Conservation (phyloP, 768 basidiomycete species). For the Fomitopsis serialis region DNA sequence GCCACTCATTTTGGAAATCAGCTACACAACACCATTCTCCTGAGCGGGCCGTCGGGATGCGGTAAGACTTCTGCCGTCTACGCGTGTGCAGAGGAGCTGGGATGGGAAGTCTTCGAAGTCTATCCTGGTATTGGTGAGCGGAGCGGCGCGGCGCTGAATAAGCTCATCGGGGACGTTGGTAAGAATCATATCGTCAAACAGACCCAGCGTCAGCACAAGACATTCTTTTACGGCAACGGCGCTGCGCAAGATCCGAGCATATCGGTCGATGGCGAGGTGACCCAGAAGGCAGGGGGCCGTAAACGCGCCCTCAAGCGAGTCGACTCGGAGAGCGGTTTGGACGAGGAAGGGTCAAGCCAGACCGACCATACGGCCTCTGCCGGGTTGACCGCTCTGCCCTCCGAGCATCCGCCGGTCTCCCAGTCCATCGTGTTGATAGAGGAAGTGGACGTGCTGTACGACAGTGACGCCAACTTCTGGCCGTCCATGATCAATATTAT, state of each 20-base stretch:
- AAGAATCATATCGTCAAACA: constrained; percentile 62
- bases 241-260: neutral
- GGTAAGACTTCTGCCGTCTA: constrained; percentile 94
- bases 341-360: neutral
- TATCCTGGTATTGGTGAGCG: constrained; percentile 93
- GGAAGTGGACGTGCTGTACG: constrained; percentile 92
- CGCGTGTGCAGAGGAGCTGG: constrained; percentile 89
- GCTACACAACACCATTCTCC: constrained; percentile 82
- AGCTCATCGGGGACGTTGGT: constrained; percentile 86
- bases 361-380: neutral
- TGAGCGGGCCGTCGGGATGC: constrained; percentile 74
- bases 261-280: neutral
- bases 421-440: constrained; percentile 92
- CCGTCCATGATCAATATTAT: constrained; percentile 76
- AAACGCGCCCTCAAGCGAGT: constrained; percentile 8
- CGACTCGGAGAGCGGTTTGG: constrained; percentile 18
- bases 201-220: constrained; percentile 15
- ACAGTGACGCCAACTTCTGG: constrained; percentile 86
- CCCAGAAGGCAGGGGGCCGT: neutral
- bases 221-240: neutral
- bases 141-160: constrained; percentile 70
- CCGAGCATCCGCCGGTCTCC: constrained; percentile 30
- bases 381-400: neutral
- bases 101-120: constrained; percentile 96
- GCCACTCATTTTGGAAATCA: constrained; percentile 32